Evolutionary conservation across 352 stramenopile species (phyloP), one percentile per base, ranked within the genome.

Genomic region (Pythium coloratum): DNA sequence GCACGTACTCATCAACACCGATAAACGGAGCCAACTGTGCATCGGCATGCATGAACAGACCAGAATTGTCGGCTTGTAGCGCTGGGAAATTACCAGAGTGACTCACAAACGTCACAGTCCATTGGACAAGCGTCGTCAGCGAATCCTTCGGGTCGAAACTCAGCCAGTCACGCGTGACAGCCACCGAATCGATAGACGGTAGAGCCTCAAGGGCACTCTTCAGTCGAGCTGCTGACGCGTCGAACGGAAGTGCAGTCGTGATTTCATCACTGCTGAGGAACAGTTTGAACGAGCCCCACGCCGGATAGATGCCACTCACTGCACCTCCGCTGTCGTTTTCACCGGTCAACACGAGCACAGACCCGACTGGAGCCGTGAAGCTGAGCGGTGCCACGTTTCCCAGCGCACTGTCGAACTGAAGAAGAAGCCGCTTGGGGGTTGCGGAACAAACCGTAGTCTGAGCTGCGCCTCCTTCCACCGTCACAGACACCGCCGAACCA

Each of bases 261-360:
- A 63, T 58, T 57, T 89, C 79, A 2, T 62, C 38, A 33, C 55
- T 77, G 47, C 73, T 73, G 26, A 88, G 80, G 3, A 62, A 60
- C 0, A 98, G 66, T 0, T 63, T 77, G 68, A 97, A 98, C 9
- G 76, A 86, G 0, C 93, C 93, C 88, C 89, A 97, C 0, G 95
- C 74, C 2, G 91, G 90, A 32, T 94, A 92, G 24, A 97, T 78
- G 1, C 89, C 90, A 40, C 76, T 80, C 26, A 97, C 73, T 3
- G 64, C 73, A 28, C 87, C 86, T 24, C 78, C 86, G 0, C 64
- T 67, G 56, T 90, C 76, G 32, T 85, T 65, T 13, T 91, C 82
- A 33, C 60, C 60, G 0, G 58, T 55, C n/a, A 92, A 16, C 9
- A 66, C 62, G 20, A 95, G 73, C 26, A 65, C 56, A 0, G 82